Conservation (phyloP, 306 rosid species). For the Quercus bicolor region DNA sequence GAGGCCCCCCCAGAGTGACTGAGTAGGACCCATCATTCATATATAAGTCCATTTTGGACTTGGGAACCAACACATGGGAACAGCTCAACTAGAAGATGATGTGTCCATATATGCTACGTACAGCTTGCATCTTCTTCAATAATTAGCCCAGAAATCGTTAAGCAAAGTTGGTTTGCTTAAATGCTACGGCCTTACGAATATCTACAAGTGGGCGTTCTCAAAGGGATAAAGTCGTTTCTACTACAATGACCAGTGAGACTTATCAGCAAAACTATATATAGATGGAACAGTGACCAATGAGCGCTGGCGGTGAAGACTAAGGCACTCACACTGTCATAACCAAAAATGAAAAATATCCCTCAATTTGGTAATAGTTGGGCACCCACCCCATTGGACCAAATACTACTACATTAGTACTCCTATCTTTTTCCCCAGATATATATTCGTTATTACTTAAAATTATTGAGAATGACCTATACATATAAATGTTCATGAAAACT, state of each 20-base stretch:
- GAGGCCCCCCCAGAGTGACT: neutral
- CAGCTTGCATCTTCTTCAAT: slow-evolving; percentile 17
- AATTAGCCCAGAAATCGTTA: slow-evolving; percentile 16
- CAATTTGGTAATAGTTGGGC: neutral
- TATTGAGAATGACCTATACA: neutral
- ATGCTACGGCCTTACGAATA: slow-evolving; percentile 13
- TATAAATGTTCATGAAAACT: too few species aligned
- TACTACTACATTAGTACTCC: too few species aligned
- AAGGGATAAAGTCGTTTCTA: neutral
- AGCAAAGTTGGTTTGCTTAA: slow-evolving; percentile 22
- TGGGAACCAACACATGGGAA: slow-evolving; percentile 39
- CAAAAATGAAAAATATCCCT: neutral
- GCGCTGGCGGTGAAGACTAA: neutral
- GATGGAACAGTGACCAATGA: neutral
- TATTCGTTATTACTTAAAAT: neutral
- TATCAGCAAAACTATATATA: too few species aligned
- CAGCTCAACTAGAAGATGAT: slow-evolving; percentile 53
- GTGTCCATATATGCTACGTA: slow-evolving; percentile 20
- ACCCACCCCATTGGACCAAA: neutral
- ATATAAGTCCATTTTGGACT: slow-evolving; percentile 29
- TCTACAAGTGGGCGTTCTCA: slow-evolving; percentile 17
- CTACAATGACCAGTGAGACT: neutral
- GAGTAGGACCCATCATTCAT: slow-evolving; percentile 5
- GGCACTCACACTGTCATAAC: neutral
- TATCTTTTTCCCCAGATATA: neutral